Base-by-base conservation (phyloP, 2,329 filamentous ascomycete species). In the Seiridium unicorne region DNA sequence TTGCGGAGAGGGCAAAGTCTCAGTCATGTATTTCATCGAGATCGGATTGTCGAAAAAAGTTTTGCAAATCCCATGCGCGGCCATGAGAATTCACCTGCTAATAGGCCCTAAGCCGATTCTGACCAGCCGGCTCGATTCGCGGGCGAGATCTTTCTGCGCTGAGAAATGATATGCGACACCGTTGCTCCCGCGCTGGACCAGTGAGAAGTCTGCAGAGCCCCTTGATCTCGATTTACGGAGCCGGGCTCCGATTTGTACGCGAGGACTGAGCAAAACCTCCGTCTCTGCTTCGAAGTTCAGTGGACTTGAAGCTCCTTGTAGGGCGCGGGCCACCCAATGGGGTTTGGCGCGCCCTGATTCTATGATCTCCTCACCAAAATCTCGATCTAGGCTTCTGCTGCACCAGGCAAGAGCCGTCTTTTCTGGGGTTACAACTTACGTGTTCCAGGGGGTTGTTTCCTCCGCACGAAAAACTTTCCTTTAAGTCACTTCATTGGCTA, bases 341-440 rank as follows among this genome's bases (percentile, higher is more conserved):
- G 18, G 18, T 26, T 26, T 26, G 18, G 18, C 18, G 18, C 18
- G 47, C 47, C n/a, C 47, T 32, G 32, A 11, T 34, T 49, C 18
- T 36, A 11, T 32, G 40, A 56, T 56, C 42, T 8, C 54, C 7
- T 35, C 54, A 56, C 54, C 42, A 47, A 56, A 56, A 56, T 44
- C 32, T 36, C 54, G 54, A 56, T 56, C 54, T 42, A 46, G 54
- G 44, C 44, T 31, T 32, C 11, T 44, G 9, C 10, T 34, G 4
- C 36, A 34, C n/a, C 35, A 34, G 31, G 49, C 11, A 51, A 38
- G 34, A 51, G 18, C 32, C 31, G 31, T 51, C 36, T 51, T 32
- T 38, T 51, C 36, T 35, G 7, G 31, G 32, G 10, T 34, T 51
- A 34, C 32, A 10, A 32, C 44, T 13, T 46, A 18, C 44, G 44